A percentile compares a stretch with the other conserved stretches of the same genome.
These are phyloP conservation scores for Ciborinia camelliae DNA, from an alignment of 2,329 filamentous ascomycete genomes.

Conservation along the genomic window DNA sequence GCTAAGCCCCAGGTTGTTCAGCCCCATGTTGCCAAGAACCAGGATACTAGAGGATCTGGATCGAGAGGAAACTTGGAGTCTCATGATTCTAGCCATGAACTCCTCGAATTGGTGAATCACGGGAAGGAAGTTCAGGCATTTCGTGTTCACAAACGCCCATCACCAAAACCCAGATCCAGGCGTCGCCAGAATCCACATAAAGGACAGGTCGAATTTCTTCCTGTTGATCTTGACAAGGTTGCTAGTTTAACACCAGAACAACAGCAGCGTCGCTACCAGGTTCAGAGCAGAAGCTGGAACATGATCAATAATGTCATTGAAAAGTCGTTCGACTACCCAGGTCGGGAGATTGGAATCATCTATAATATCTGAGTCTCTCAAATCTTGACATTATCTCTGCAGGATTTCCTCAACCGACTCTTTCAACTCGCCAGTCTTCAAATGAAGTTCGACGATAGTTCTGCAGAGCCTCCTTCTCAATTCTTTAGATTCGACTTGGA, in stretches of 20 bases:
- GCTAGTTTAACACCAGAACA: neutral
- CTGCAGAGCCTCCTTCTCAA: rapidly evolving
- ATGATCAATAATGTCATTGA: neutral
- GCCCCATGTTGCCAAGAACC: neutral
- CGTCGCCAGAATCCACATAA: neutral
- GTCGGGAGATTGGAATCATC: neutral
- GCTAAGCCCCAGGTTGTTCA: neutral
- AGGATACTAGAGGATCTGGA: too few species aligned
- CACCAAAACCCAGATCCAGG: neutral
- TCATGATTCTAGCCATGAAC: too few species aligned
- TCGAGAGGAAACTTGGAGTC: too few species aligned
- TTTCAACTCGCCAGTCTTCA: too few species aligned
- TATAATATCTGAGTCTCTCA: neutral
- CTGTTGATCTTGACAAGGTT: neutral
- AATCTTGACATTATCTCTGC: rapidly evolving
- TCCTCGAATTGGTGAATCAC: neutral
- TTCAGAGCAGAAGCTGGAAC: neutral
- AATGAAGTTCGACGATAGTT: rapidly evolving
- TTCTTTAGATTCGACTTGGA: neutral
- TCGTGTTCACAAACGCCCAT: neutral
- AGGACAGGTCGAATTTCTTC: neutral
- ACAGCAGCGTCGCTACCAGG: neutral
- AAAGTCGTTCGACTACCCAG: neutral
- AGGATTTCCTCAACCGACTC: neutral
- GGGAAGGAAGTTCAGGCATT: neutral